Evolutionary conservation across 768 basidiomycete species (phyloP).

Genomic region (Agaricus bisporus): DNA sequence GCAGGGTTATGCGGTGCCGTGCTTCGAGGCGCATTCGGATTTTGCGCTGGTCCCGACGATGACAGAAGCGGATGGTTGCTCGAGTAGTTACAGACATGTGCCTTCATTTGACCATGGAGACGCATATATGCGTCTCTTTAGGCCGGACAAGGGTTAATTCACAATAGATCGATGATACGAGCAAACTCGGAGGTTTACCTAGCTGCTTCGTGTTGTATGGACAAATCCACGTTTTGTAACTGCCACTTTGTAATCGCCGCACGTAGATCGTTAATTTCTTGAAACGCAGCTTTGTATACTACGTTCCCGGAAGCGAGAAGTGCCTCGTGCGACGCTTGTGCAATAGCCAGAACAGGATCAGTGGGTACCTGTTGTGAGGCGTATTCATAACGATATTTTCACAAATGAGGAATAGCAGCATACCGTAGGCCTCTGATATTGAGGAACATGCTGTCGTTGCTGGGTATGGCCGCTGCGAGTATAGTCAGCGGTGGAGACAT

Average conservation of each 20-base stretch:
- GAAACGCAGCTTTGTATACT: not conserved
- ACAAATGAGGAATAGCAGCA: not conserved
- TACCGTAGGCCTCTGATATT: not conserved
- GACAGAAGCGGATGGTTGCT: not conserved
- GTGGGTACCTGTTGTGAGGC: not conserved
- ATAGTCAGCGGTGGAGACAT: not conserved
- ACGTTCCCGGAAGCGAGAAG: not conserved
- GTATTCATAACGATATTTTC: not conserved
- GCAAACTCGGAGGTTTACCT: not conserved
- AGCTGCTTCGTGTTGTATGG: not conserved
- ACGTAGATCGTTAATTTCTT: not conserved
- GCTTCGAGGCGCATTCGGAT: not conserved
- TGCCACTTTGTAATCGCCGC: not conserved
- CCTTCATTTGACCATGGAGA: not conserved
- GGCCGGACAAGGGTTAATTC: not conserved
- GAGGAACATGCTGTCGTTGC: not conserved
- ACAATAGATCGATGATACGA: not conserved
- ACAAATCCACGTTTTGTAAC: not conserved
- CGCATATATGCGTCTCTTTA: not conserved
- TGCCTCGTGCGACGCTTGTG: not conserved
- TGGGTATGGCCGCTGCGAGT: too few relatives aligned
- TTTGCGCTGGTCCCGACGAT: not conserved
- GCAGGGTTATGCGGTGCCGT: not conserved
- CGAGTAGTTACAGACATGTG: not conserved
- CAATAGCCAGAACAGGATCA: not conserved